phyloP scores from a whole-genome alignment of 2,329 filamentous ascomycete species.

The Curvularia verruculosa region DNA sequence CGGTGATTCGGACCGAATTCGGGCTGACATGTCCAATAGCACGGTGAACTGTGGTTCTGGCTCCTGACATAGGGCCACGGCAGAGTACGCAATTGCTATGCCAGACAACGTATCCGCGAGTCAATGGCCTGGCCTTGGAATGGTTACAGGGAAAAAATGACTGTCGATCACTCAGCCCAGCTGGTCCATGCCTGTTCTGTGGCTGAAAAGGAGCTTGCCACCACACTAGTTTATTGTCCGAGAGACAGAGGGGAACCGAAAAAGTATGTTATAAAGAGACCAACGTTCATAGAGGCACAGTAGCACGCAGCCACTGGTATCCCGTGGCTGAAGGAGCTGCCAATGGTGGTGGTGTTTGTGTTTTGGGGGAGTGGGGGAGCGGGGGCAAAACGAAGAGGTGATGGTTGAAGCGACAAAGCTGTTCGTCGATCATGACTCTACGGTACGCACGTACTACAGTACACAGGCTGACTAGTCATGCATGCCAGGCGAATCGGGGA shows the following conservation, averaged over 20 bases:
- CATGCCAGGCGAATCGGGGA: neutral
- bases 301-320: neutral
- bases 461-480: neutral
- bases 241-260: neutral
- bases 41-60: constrained; percentile 6
- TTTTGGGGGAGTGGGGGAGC: neutral
- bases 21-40: constrained; percentile 8
- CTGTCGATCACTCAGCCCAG: constrained; percentile 5
- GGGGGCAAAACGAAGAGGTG: neutral
- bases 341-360: neutral
- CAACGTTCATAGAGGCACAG: neutral
- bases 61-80: neutral
- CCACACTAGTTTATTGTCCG: constrained; percentile 8
- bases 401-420: neutral
- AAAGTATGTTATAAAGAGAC: neutral
- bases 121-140: neutral
- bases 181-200: constrained; percentile 5
- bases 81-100: neutral
- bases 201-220: constrained; percentile 5
- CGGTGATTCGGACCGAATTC: constrained; percentile 12
- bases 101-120: constrained; percentile 1
- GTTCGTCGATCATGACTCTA: constrained; percentile 8
- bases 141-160: neutral
- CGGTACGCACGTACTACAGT: too few species aligned
- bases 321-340: neutral